Conservation (phyloP, 2,329 filamentous ascomycete species). For the Diplodia sapinea region DNA sequence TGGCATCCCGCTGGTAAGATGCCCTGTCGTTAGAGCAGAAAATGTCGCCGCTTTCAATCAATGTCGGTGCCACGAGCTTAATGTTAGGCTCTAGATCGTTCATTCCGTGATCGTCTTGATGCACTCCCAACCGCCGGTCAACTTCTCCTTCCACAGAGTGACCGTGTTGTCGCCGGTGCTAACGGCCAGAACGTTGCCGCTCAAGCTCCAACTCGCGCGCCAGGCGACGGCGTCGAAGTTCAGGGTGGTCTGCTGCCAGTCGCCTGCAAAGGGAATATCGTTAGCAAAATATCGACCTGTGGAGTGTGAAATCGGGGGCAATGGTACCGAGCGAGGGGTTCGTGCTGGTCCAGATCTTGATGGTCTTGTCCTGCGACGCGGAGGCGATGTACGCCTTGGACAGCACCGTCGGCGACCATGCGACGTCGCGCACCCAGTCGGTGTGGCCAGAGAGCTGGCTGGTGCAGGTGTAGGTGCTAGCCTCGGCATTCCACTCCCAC, state of each 20-base stretch:
- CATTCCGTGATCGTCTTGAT: conserved; percentile 95
- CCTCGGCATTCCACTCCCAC: conserved; percentile 74
- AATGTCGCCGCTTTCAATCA: not conserved
- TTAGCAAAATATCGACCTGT: conserved; percentile 34
- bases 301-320: too few relatives aligned
- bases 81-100: not conserved
- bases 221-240: conserved; percentile 89
- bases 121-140: conserved; percentile 95
- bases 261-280: conserved; percentile 48
- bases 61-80: conserved; percentile 16
- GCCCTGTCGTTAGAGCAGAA: conserved; percentile 13
- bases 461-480: conserved; percentile 58
- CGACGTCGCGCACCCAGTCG: conserved; percentile 97
- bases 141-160: conserved; percentile 96
- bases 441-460: conserved; percentile 75
- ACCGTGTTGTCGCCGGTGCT: conserved; percentile 96
- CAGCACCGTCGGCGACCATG: conserved; percentile 93
- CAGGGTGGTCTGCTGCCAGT: conserved; percentile 86
- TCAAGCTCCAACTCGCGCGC: conserved; percentile 97
- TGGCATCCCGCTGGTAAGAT: not conserved
- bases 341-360: conserved; percentile 85
- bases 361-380: conserved; percentile 94
- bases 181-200: conserved; percentile 93
- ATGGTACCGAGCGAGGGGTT: conserved; percentile 43
- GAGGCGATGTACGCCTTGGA: conserved; percentile 97